A percentile compares a stretch with the other conserved stretches of the same genome.
These are phyloP conservation scores for Parastagonospora nodorum DNA, from an alignment of 2,329 filamentous ascomycete genomes.

Conservation along the genomic window DNA sequence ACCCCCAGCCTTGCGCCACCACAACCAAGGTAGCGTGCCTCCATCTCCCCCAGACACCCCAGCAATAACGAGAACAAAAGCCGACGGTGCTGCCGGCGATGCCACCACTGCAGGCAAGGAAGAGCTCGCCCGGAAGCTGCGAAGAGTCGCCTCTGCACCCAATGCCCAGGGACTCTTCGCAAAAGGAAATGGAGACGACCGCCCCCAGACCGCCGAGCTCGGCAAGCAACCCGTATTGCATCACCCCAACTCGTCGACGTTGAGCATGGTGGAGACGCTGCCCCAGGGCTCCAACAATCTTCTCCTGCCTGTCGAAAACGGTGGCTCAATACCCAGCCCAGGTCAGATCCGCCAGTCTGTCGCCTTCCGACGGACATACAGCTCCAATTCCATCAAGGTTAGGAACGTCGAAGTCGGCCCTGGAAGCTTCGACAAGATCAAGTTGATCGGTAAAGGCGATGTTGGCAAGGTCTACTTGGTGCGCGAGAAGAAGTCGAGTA, in stretches of 20 bases:
- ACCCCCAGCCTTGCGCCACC: slow-evolving; percentile 88
- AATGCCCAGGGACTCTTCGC: slow-evolving; percentile 93
- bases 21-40: slow-evolving; percentile 91
- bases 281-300: slow-evolving; percentile 31
- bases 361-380: slow-evolving; percentile 92
- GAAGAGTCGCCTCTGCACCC: slow-evolving; percentile 92
- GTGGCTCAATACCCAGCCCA: slow-evolving; percentile 66
- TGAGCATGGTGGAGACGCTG: slow-evolving; percentile 59
- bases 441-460: slow-evolving; percentile 97
- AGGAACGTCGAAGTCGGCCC: slow-evolving; percentile 95
- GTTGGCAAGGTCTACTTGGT: slow-evolving; percentile 98
- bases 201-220: slow-evolving; percentile 83
- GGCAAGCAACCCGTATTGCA: slow-evolving; percentile 78
- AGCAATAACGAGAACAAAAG: slow-evolving; percentile 63
- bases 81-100: slow-evolving; percentile 69
- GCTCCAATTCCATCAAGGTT: slow-evolving; percentile 98
- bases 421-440: slow-evolving; percentile 98
- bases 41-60: slow-evolving; percentile 92
- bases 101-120: slow-evolving; percentile 84
- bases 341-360: slow-evolving; percentile 68
- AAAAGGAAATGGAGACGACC: slow-evolving; percentile 53
- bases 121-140: slow-evolving; percentile 88
- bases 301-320: slow-evolving; percentile 41
- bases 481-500: slow-evolving; percentile 93
- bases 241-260: slow-evolving; percentile 57